Conservation (phyloP, 2,329 filamentous ascomycete genomes). For the Hysterium pulicare region DNA sequence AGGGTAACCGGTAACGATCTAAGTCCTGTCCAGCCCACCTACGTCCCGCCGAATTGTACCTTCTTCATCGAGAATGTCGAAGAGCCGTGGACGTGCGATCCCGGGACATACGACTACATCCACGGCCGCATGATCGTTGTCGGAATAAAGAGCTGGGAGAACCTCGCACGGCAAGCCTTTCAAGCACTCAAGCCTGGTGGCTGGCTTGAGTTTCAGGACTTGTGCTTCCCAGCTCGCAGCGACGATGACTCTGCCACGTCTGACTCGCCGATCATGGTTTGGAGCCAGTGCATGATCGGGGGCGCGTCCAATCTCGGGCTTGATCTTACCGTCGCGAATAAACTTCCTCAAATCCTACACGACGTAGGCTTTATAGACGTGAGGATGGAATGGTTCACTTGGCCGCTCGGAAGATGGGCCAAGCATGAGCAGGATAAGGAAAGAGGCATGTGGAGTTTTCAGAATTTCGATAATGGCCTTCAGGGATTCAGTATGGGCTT, state of each 20-base stretch:
- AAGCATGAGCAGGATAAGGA: not conserved
- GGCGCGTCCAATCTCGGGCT: slow-evolving; percentile 14
- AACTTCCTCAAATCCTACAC: slow-evolving; percentile 12
- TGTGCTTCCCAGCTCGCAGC: slow-evolving; percentile 4
- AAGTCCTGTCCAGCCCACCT: slow-evolving; percentile 28
- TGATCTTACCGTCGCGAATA: slow-evolving; percentile 33
- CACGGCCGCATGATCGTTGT: slow-evolving; percentile 49
- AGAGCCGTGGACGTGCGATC: slow-evolving; percentile 51
- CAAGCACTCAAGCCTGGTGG: slow-evolving; percentile 43
- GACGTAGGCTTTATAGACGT: not conserved
- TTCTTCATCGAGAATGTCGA: slow-evolving; percentile 12
- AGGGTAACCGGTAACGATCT: slow-evolving; percentile 40
- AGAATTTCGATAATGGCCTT: slow-evolving; percentile 3
- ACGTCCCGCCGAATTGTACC: slow-evolving; percentile 10
- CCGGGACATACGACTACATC: slow-evolving; percentile 53
- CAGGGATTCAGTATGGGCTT: slow-evolving; percentile 5
- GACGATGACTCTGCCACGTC: not conserved
- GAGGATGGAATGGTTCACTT: not conserved
- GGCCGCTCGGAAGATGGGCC: slow-evolving; percentile 4
- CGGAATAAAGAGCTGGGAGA: slow-evolving; percentile 49
- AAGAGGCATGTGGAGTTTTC: not conserved
- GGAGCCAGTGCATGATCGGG: slow-evolving; percentile 1
- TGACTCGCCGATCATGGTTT: not conserved
- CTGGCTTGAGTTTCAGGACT: slow-evolving; percentile 47
- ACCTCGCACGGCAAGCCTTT: slow-evolving; percentile 39